Evolutionary conservation across 2,329 filamentous ascomycete species (phyloP), one percentile per base, ranked within the genome.

Genomic region (Fonsecaea pugnacius): DNA sequence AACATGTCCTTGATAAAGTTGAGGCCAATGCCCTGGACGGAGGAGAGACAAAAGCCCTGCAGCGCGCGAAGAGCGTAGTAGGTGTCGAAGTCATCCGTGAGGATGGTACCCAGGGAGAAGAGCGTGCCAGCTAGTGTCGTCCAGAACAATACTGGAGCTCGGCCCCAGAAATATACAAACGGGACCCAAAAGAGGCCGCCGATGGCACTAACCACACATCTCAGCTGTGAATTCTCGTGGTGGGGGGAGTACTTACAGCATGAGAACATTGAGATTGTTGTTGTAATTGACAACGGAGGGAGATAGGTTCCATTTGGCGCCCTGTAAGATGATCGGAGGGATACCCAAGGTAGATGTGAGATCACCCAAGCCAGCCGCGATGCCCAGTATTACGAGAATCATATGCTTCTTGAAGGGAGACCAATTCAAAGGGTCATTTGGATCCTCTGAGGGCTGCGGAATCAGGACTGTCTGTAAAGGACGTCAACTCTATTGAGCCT

Each of bases 391-490:
- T 24, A 76, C 65, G 5, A 81, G 70, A 21, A 76, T 72, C 18
- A 72, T 7, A 51, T 74, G 70, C 60, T 77, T 78, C 52, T 68
- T 75, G 27, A 64, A 63, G 6, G 60, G 16, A 12, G 52, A 56
- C 83, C 83, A 83, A 64, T 83, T 85, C 36, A 86, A 73, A 2
- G 83, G 84, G 65, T 85, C 84, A 48, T 84, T 80, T 3, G 82
- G 79, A 65, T 85, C 80, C 10, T 74, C 72, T 0, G 80, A 82
- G 1, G 83, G 83, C 0, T 77, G 76, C 1, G 84, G 84, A 8
- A 84, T 77, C 10, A 85, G 74, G 18, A 85, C 80, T 59, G 84
- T 81, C 55, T 58, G 55, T 2, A 5, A 16, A 21, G 46, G 46
- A n/a, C 16, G 40, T 30, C 27, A 24, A 12, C n/a, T 18, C n/a